Evolutionary conservation across 2,329 filamentous ascomycete species (phyloP).

Genomic region (Nigrospora sphaerica): DNA sequence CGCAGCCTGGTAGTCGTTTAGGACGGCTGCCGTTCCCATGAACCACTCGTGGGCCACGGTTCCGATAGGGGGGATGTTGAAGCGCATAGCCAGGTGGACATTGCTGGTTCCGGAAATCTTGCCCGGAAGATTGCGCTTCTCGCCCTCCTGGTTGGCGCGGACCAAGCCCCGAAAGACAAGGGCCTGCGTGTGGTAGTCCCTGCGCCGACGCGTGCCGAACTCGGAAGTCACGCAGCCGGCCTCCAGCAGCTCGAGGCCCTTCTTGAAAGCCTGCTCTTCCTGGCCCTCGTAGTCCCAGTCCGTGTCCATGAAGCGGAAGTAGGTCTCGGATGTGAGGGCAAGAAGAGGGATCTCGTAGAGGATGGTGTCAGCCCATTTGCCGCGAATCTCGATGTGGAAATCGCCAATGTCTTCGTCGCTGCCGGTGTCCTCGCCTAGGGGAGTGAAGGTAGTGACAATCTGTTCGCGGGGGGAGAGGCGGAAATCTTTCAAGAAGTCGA

Average conservation of each 20-base stretch:
- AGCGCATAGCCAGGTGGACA: slow-evolving; percentile 93
- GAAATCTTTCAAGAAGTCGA: slow-evolving; percentile 76
- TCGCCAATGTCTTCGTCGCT: slow-evolving; percentile 64
- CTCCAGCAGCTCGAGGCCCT: slow-evolving; percentile 71
- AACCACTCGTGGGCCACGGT: slow-evolving; percentile 98
- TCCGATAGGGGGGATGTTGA: slow-evolving; percentile 75
- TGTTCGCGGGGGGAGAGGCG: slow-evolving; percentile 76
- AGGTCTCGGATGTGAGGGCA: slow-evolving; percentile 87
- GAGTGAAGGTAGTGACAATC: slow-evolving; percentile 61
- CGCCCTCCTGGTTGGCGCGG: slow-evolving; percentile 65
- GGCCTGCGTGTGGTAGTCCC: slow-evolving; percentile 93
- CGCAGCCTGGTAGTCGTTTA: slow-evolving; percentile 74
- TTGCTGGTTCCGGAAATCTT: slow-evolving; percentile 88
- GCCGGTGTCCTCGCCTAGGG: slow-evolving; percentile 48
- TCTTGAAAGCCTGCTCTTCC: slow-evolving; percentile 74
- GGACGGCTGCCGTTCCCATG: slow-evolving; percentile 94
- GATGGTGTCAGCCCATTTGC: slow-evolving; percentile 90
- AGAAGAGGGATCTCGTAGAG: slow-evolving; percentile 95
- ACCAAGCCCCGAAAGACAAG: slow-evolving; percentile 83
- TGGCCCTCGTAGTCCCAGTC: slow-evolving; percentile 89
- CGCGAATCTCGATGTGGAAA: slow-evolving; percentile 68
- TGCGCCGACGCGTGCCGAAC: slow-evolving; percentile 81
- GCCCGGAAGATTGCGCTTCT: slow-evolving; percentile 58
- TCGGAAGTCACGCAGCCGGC: slow-evolving; percentile 87
- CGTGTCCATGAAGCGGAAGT: slow-evolving; percentile 92